These are phyloP conservation scores for Neurospora sp. DNA, from an alignment of 495 filamentous ascomycete species.

Conservation along the genomic window DNA sequence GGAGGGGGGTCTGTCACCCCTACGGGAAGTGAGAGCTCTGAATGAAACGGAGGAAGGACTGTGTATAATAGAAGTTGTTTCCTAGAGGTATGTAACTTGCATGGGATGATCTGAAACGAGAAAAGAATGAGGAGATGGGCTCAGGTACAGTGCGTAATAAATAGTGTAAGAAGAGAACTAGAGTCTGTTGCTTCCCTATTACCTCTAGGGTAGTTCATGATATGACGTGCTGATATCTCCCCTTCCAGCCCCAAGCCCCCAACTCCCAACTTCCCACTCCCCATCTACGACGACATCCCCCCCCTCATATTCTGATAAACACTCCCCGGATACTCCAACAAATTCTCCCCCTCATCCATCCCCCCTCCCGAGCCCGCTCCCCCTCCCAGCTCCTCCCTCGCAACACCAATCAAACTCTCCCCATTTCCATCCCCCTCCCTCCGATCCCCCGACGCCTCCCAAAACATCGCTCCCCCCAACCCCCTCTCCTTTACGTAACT, in stretches of 20 bases:
- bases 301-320: conserved; percentile 30
- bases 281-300: conserved; percentile 2
- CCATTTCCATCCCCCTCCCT: conserved; percentile 22
- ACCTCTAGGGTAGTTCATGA: too few species aligned
- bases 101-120: too few species aligned
- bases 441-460: conserved; percentile 74
- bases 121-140: too few species aligned
- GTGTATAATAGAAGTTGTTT: too few species aligned
- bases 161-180: too few species aligned
- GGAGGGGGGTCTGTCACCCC: too few species aligned
- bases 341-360: conserved; percentile 26
- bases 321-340: conserved; percentile 31
- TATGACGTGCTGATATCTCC: too few species aligned
- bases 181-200: too few species aligned
- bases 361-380: conserved; percentile 18
- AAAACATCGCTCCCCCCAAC: conserved; percentile 82
- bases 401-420: conserved; percentile 54
- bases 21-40: too few species aligned
- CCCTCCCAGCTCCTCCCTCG: conserved; percentile 26
- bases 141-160: too few species aligned
- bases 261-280: neutral
- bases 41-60: too few species aligned
- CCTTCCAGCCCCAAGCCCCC: neutral
- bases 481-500: conserved; percentile 50
- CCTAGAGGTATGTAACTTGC: too few species aligned